Percentiles rank a stretch among this genome's conserved stretches.
Evolutionary conservation across 78 protist species (phyloP).

Genomic region (Chrysochromulina parva): DNA sequence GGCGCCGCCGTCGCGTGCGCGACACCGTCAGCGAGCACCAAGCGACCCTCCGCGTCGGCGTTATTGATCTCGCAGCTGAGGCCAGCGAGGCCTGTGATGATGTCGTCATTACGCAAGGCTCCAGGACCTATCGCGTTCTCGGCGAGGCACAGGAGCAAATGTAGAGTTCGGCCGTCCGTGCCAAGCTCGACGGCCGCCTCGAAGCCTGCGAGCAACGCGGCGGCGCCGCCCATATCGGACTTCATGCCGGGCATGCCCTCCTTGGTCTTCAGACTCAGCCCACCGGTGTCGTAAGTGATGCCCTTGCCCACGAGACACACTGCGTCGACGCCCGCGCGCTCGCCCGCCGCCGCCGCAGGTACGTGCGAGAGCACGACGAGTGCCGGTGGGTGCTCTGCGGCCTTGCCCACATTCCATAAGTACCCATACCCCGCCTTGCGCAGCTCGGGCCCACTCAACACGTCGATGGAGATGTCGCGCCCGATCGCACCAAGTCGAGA

Average conservation of each 20-base stretch:
- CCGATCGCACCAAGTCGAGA: not conserved
- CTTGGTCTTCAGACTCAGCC: constrained; percentile 16
- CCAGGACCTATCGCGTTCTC: not conserved
- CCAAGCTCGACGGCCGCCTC: not conserved
- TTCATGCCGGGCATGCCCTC: constrained; percentile 30
- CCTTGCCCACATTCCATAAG: constrained; percentile 48
- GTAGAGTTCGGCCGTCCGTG: not conserved
- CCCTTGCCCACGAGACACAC: constrained; percentile 34
- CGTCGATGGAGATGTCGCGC: not conserved
- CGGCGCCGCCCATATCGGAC: constrained; percentile 32
- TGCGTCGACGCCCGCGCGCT: too few species aligned
- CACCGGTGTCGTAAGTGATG: constrained; percentile 30
- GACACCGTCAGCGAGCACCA: not conserved
- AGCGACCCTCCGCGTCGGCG: constrained; percentile 1
- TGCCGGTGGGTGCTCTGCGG: constrained; percentile 42
- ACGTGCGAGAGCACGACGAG: constrained; percentile 34
- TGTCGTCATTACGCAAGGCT: not conserved
- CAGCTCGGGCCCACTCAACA: constrained; percentile 27
- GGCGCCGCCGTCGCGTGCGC: not conserved
- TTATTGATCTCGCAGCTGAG: not conserved
- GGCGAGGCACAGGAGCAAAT: not conserved
- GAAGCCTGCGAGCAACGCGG: not conserved
- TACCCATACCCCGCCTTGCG: constrained; percentile 36
- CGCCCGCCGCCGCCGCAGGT: not conserved
- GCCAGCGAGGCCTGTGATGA: not conserved